phyloP scores from a whole-genome alignment of 805 yeast genomes.

The Komagataella kurtzmanii region DNA sequence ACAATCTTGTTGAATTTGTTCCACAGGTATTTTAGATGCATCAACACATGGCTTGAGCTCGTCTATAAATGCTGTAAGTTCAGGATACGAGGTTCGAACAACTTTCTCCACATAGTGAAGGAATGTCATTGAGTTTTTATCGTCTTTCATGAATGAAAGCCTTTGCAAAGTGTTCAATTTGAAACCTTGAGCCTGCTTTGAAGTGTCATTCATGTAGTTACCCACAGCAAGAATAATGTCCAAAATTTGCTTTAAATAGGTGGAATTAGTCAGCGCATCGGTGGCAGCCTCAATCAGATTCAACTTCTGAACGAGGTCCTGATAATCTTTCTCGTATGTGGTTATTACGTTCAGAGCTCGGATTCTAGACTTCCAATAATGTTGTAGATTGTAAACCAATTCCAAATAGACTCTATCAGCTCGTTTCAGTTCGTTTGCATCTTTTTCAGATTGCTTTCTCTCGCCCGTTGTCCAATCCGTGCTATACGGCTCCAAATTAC shows the following conservation, averaged over 20 bases:
- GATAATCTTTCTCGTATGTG: slow-evolving; percentile 67
- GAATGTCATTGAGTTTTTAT: slow-evolving; percentile 75
- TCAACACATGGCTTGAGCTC: slow-evolving; percentile 47
- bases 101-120: slow-evolving; percentile 86
- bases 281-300: slow-evolving; percentile 64
- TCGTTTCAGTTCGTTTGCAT: slow-evolving; percentile 66
- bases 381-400: slow-evolving; percentile 68
- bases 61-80: slow-evolving; percentile 57
- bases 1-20: slow-evolving; percentile 69
- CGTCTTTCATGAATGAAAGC: slow-evolving; percentile 82
- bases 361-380: slow-evolving; percentile 88
- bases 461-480: slow-evolving; percentile 47
- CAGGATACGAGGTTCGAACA: slow-evolving; percentile 76
- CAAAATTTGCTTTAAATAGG: slow-evolving; percentile 56
- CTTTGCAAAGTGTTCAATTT: slow-evolving; percentile 82
- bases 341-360: slow-evolving; percentile 64
- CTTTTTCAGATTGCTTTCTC: slow-evolving; percentile 42
- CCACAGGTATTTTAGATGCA: slow-evolving; percentile 68
- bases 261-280: slow-evolving; percentile 49
- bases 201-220: slow-evolving; percentile 89
- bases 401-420: slow-evolving; percentile 80
- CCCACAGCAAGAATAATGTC: slow-evolving; percentile 86
- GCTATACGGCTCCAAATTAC: slow-evolving; percentile 71
- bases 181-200: slow-evolving; percentile 90
- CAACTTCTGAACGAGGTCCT: slow-evolving; percentile 54